Percentiles rank a stretch among this genome's conserved stretches.
Conservation (phyloP, 2,329 filamentous ascomycete genomes). For the Pseudocercospora pini-densiflorae region DNA sequence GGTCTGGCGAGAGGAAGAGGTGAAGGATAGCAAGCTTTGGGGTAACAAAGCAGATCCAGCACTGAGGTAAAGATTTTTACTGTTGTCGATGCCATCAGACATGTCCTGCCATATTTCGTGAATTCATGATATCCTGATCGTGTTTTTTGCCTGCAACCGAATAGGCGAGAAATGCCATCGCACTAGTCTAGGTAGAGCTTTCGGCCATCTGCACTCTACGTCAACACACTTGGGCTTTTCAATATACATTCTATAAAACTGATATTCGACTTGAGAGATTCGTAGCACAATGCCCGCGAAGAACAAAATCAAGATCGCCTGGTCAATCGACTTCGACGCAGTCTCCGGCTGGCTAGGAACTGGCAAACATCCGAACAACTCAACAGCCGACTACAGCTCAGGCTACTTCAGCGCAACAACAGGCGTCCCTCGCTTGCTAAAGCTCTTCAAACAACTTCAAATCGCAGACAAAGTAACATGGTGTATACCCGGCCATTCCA, state of each 20-base stretch:
- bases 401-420: conserved; percentile 62
- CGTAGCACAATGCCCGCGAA: background rate
- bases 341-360: conserved; percentile 66
- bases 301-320: conserved; percentile 46
- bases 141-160: background rate
- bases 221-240: conserved; percentile 2
- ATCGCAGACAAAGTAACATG: conserved; percentile 61
- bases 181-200: background rate
- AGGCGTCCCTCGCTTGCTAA: conserved; percentile 61
- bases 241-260: background rate
- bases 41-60: conserved; percentile 21
- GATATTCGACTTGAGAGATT: background rate
- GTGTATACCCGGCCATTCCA: conserved; percentile 64
- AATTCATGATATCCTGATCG: background rate
- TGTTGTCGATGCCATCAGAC: background rate
- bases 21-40: conserved; percentile 26
- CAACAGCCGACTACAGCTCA: conserved; percentile 59
- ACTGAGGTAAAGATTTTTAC: background rate
- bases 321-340: conserved; percentile 61
- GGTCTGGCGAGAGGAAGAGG: conserved; percentile 54
- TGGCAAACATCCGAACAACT: conserved; percentile 57
- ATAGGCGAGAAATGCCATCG: background rate
- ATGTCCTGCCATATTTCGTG: background rate
- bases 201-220: conserved; percentile 9
- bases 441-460: conserved; percentile 56